phyloP scores from a whole-genome alignment of 129 eudicot genomes.

The Flaveria sonorensis region DNA sequence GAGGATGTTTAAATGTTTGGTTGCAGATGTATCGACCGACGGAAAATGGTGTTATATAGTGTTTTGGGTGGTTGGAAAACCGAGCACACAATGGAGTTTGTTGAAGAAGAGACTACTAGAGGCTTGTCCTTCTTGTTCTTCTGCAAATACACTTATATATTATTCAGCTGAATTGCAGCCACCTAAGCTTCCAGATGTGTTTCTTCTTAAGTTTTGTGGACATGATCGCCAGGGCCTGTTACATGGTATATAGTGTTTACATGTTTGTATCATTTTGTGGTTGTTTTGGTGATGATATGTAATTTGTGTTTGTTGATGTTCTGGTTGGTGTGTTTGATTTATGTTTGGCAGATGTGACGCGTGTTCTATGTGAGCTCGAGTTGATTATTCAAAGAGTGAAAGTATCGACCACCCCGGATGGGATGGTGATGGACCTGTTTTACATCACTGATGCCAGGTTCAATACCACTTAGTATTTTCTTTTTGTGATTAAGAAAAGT shows the following conservation, averaged over 20 bases:
- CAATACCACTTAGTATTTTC: slow-evolving; percentile 3
- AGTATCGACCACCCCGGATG: slow-evolving; percentile 91
- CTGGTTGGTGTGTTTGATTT: slow-evolving; percentile 8
- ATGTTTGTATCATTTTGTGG: background rate
- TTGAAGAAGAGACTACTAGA: slow-evolving; percentile 75
- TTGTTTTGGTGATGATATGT: slow-evolving; percentile 1
- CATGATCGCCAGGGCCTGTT: slow-evolving; percentile 72
- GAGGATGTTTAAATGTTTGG: background rate
- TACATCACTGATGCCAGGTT: slow-evolving; percentile 83
- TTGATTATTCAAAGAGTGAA: slow-evolving; percentile 73
- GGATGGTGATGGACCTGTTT: slow-evolving; percentile 84
- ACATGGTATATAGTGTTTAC: slow-evolving; percentile 53
- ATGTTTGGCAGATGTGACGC: slow-evolving; percentile 65
- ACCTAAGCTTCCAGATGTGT: slow-evolving; percentile 79
- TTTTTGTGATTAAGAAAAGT: slow-evolving; percentile 6
- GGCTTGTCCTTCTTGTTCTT: slow-evolving; percentile 83
- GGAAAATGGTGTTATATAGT: slow-evolving; percentile 94
- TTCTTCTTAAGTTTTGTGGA: slow-evolving; percentile 76
- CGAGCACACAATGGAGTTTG: slow-evolving; percentile 66
- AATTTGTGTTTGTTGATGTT: background rate
- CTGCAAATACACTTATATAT: slow-evolving; percentile 71
- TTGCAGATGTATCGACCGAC: slow-evolving; percentile 84
- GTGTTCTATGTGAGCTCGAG: slow-evolving; percentile 76
- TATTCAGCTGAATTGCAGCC: slow-evolving; percentile 61
- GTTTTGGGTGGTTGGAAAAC: slow-evolving; percentile 71